Percentiles rank a stretch among this genome's conserved stretches.
These are phyloP conservation scores for Gastrolobium bilobum DNA, from an alignment of 306 rosid species.

Conservation along the genomic window DNA sequence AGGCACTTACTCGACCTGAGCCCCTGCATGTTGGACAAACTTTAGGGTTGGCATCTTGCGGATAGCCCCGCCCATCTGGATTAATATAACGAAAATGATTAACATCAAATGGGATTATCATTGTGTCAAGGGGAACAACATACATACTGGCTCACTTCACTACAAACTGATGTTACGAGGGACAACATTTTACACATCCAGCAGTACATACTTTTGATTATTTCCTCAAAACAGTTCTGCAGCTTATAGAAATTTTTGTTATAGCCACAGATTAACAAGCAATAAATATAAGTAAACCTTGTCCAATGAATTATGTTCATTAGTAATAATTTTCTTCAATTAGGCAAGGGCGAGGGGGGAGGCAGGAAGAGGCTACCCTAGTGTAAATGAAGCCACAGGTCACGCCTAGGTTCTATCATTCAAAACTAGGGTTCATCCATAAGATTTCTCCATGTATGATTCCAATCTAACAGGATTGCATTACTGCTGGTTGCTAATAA, in stretches of 20 bases:
- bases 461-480: too few relatives aligned
- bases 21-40: conserved; percentile 95
- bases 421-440: conserved; percentile 22
- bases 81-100: conserved; percentile 38
- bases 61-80: conserved; percentile 88
- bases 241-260: conserved; percentile 31
- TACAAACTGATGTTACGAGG: conserved; percentile 12
- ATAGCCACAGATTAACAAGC: conserved; percentile 10
- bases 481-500: conserved; percentile 1
- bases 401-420: conserved; percentile 35
- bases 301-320: conserved; percentile 8
- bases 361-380: not conserved
- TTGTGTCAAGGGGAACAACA: conserved; percentile 27
- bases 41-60: conserved; percentile 70
- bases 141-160: conserved; percentile 41
- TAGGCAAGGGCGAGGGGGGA: not conserved
- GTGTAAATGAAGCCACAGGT: conserved; percentile 22
- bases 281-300: conserved; percentile 35
- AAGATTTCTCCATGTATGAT: conserved; percentile 27
- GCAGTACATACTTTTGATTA: conserved; percentile 19
- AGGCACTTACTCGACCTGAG: conserved; percentile 89
- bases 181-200: conserved; percentile 16
- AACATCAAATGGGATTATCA: conserved; percentile 38
- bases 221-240: conserved; percentile 32
- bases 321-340: conserved; percentile 25